Evolutionary conservation across 2,329 filamentous ascomycete species (phyloP), one percentile per base, ranked within the genome.

Genomic region (Alternaria arborescens): DNA sequence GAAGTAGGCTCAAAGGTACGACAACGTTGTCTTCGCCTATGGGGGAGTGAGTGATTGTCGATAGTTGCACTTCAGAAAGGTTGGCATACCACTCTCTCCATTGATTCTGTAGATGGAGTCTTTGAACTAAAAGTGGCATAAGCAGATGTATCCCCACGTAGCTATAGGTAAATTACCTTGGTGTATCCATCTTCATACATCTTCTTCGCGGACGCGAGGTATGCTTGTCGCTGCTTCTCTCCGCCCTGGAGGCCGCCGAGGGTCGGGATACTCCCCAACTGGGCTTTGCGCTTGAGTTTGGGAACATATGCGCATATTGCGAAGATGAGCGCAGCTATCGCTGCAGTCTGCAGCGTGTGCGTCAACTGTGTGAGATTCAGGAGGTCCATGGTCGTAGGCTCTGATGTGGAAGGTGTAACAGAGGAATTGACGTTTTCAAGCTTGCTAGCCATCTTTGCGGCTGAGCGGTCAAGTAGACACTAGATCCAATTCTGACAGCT

Each of bases 171-270:
- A 34, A 52, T 38, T 44, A 74, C 73, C 57, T 74, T 73, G 24
- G 64, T 26, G 58, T 77, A 74, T 11, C 74, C 75, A 5, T 74
- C 64, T 20, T 38, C 32, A 40, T 76, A 77, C 20, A 77, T 56
- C 12, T 64, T 62, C 60, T 64, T 72, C 4, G 71, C 72, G 16
- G 65, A 67, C 1, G 52, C 44, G 8, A 76, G 43, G 14, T 61
- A 77, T 8, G 52, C 57, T n/a, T 67, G 58, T 11, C 72, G 63
- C 20, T 65, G 67, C 43, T 73, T 71, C 52, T 74, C 66, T 34
- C 64, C 55, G 16, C 32, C 51, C 6, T 44, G 47, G 16, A 52
- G 28, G 8, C 54, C 58, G 3, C 59, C 61, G 38, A 72, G 60
- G 2, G 58, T 47, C 8, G 75, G 75, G 11, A 77, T 56, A 42